Evolutionary conservation across 768 basidiomycete species (phyloP), one percentile per base, ranked within the genome.

Genomic region (Boletus pseudo-olivaceus): DNA sequence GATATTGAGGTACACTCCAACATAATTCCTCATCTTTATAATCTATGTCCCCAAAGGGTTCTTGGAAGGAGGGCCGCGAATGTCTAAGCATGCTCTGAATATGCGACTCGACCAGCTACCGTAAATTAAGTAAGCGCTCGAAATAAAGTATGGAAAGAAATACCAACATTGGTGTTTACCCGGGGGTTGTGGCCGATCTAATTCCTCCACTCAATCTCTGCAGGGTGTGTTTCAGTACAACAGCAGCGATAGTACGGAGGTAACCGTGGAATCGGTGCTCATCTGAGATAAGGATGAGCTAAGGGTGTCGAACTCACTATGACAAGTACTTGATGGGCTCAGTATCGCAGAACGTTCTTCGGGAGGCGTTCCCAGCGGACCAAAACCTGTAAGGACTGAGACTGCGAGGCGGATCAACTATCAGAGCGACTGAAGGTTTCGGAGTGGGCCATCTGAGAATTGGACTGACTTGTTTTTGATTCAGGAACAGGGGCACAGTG

Each of bases 11-110:
- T 17, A 50, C 57, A 45, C 19, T 46, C 54, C 39, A 51, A 37
- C 43, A 51, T 26, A 39, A 20, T 19, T 7, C 20, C 1, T 45
- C 64, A 40, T 56, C 53, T 55, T 67, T 67, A 67, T 68, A 66
- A 41, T 35, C 51, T 45, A 39, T 57, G 2, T 10, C 29, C 30
- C 9, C 43, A n/a, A 30, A 23, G 14, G 56, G 56, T 44, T 55
- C 62, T 54, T 57, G 67, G 14, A 50, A 47, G 34, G 49, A 23
- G 47, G 47, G 34, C 20, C 14, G 44, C 19, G 55, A 20, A 30
- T 55, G 47, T 43, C 57, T 41, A 32, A 55, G 45, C 66, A 68
- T 68, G 12, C 12, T 57, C n/a, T 39, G 15, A 34, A 42, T 49
- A 19, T 38, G 51, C 11, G 53, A 49, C 27, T 27, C 30, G 30